These are phyloP conservation scores for Lepiota brunneoincarnata DNA, from an alignment of 768 basidiomycete species.

Conservation along the genomic window DNA sequence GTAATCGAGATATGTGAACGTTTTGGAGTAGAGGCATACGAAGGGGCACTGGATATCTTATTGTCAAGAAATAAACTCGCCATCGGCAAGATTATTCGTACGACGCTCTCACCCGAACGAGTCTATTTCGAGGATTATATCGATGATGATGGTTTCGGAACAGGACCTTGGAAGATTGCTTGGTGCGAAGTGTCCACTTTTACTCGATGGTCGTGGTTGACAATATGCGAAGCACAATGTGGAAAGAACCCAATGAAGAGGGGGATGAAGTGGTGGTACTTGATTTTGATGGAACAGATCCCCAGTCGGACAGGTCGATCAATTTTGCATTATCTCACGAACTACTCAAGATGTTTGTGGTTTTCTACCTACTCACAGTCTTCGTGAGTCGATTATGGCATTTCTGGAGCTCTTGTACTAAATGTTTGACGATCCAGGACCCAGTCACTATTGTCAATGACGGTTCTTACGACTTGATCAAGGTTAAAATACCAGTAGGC, in stretches of 20 bases:
- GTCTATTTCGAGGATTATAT: conserved; percentile 26
- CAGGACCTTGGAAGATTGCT: conserved; percentile 23
- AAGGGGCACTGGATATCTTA: conserved; percentile 23
- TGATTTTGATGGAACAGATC: conserved; percentile 28
- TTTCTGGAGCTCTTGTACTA: no score
- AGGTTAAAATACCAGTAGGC: conserved; percentile 24
- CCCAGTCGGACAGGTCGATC: conserved; percentile 21
- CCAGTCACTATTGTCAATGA: conserved; percentile 28
- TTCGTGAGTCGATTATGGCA: conserved; percentile 13
- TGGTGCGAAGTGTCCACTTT: conserved; percentile 9
- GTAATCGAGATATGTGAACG: conserved; percentile 23
- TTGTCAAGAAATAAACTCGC: conserved; percentile 25
- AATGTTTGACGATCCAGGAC: conserved; percentile 11
- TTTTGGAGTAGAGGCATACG: conserved; percentile 23
- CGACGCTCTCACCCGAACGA: conserved; percentile 20
- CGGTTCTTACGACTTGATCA: conserved; percentile 27
- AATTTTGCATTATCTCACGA: conserved; percentile 21
- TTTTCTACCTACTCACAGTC: conserved; percentile 25
- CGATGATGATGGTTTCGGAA: conserved; percentile 27
- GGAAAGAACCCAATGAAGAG: conserved; percentile 20
- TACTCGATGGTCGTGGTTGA: background rate
- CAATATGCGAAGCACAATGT: conserved; percentile 19
- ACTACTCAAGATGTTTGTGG: conserved; percentile 24
- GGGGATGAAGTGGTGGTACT: conserved; percentile 22
- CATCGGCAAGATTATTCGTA: conserved; percentile 24